Evolutionary conservation across 2,329 filamentous ascomycete species (phyloP), one percentile per base, ranked within the genome.

Genomic region (Exophiala phaeomuriformis): DNA sequence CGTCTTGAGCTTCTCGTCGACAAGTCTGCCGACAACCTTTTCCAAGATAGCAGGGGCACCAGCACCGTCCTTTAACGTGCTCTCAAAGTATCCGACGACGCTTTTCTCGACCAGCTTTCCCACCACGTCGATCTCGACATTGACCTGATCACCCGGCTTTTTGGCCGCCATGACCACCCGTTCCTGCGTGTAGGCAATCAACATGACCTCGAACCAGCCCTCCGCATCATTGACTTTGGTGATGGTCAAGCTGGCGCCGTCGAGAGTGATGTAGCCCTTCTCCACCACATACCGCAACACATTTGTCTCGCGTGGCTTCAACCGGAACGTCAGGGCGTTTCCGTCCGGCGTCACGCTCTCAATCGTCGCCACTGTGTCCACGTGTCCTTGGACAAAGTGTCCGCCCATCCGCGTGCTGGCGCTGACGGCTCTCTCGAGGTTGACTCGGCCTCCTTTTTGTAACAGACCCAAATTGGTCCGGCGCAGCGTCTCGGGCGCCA

Each of bases 331-430:
- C 57, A 95, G 71, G 4, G 93, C 88, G 72, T 97, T 95, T 53
- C 91, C 90, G 70, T 98, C 93, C 2, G 84, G 83, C 12, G 79
- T 83, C 35, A 86, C 80, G 41, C 80, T 79, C 37, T 84, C 67
- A 56, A 98, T 86, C 41, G 79, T 80, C 0, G 91, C 93, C 37
- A 85, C 83, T 7, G 89, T 91, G 71, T 98, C 94, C 56, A 98
- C 91, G 70, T 98, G 93, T 39, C 93, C 93, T 73, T 98, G 94
- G 32, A 97, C 91, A 65, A 97, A 95, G 73, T 98, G 93, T 0
- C 93, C 93, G 44, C 94, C 93, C 89, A 98, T 97, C 51, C 93
- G 88, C 43, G 91, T 96, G 64, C 86, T 82, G 3, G 90, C 89
- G 12, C 86, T 85, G 50, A 98, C 90, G 2, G 93, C 91, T 10